phyloP scores from a whole-genome alignment of 441 rosid species.

The Mallotus japonicus region DNA sequence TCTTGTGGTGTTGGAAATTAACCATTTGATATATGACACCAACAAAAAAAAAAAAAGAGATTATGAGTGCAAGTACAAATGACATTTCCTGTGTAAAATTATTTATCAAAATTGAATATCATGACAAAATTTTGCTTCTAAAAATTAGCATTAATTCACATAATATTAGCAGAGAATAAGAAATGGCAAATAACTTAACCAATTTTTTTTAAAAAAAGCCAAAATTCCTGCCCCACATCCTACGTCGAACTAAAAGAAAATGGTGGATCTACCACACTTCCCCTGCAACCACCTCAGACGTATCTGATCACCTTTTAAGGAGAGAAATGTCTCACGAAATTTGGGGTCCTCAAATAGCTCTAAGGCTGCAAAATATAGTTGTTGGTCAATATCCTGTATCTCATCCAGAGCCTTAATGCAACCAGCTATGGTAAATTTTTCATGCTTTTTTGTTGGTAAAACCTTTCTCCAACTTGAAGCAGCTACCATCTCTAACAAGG shows the following conservation, averaged over 20 bases:
- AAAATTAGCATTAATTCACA: no score
- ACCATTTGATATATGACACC: no score
- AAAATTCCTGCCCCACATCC: background rate
- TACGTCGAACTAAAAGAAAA: background rate
- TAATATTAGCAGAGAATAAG: no score
- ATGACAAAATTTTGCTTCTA: no score
- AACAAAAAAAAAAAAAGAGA: no score
- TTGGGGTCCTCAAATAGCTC: slow-evolving; percentile 65
- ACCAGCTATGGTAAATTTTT: slow-evolving; percentile 49
- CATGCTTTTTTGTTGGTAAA: slow-evolving; percentile 27
- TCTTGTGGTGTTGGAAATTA: no score
- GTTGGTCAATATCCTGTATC: slow-evolving; percentile 46
- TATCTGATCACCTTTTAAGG: slow-evolving; percentile 38
- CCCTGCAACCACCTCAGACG: slow-evolving; percentile 58
- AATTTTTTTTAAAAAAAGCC: background rate
- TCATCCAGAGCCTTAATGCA: slow-evolving; percentile 67
- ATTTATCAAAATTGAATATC: no score
- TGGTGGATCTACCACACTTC: slow-evolving; percentile 39
- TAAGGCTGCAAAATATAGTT: slow-evolving; percentile 56
- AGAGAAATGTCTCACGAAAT: slow-evolving; percentile 59
- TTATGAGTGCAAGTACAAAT: no score
- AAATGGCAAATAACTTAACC: no score
- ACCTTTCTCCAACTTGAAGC: slow-evolving; percentile 41
- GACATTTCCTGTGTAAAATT: no score
- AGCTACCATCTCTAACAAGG: slow-evolving; percentile 57